Evolutionary conservation across 2,329 filamentous ascomycete genomes (phyloP), one percentile per base, ranked within the genome.

Genomic region (Alternaria panax): DNA sequence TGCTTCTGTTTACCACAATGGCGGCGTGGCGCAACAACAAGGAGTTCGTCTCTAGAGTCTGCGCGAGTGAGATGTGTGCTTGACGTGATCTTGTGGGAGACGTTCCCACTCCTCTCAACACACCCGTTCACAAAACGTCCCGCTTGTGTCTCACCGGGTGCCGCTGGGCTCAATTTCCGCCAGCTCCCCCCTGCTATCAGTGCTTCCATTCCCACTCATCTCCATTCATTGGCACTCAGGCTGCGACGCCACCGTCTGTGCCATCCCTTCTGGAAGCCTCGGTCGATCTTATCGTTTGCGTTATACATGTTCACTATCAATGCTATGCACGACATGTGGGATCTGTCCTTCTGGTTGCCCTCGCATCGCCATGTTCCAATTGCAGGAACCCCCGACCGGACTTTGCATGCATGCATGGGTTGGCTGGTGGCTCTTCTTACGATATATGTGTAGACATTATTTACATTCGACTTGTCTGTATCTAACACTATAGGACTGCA

Each of bases 401-500:
- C 36, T 5, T 12, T 38, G 43, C 27, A 7, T n/a, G 16, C 27
- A 18, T 45, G 27, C n/a, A n/a, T n/a, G n/a, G n/a, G n/a, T n/a
- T n/a, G 32, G n/a, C 16, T 18, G 1, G 8, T n/a, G 32, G 4
- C 32, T 36, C 32, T 36, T n/a, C 16, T 36, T n/a, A n/a, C 7
- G n/a, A 18, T 47, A 34, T 22, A 24, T 48, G 12, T 28, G 20
- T 40, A 55, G 38, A 50, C 42, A 59, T 59, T 59, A 59, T 30
- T 50, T 42, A 38, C 25, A 43, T 55, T 38, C 30, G 30, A 50
- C 45, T 30, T 61, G 57, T 54, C 59, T 66, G 58, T 58, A 54
- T 53, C 47, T 46, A 59, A 65, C 59, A 56, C 64, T 61, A 64
- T 48, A 59, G 55, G 55, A 60, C 55, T 59, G 54, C 60, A 59